Base-by-base conservation (phyloP, 495 filamentous ascomycete species). In the Margaritispora aquatica region DNA sequence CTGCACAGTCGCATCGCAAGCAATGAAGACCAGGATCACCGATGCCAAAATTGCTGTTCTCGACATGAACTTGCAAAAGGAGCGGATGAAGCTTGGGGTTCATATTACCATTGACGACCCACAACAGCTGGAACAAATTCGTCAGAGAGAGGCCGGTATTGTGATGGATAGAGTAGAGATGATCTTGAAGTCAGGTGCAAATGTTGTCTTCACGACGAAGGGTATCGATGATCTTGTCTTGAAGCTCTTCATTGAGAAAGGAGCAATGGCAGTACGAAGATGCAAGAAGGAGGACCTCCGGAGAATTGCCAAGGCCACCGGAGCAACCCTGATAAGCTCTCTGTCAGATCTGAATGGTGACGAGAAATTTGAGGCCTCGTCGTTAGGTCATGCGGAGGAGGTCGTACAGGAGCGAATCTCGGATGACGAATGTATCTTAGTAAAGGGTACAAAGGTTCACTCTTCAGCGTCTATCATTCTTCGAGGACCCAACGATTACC, bases 261-360 rank as follows among this genome's bases (percentile, higher is more conserved):
- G 92, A 56, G 92, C 92, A 56, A 97, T 99, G 89, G 94, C 88
- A 17, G 92, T 99, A 21, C 85, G 94, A 49, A 82, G 94, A 64
- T 97, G 93, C 75, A 99, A 99, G 80, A 99, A 99, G 81, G 94
- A 99, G 74, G 94, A 99, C 66, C 81, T 99, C 54, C 81, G 94
- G 66, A 85, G 94, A 55, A 97, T 99, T 71, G 93, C 95, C 26
- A 96, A 89, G 77, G 94, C 94, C 13, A 96, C 93, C 7, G 94
- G 94, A 48, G 95, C 95, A 15, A 96, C 92, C 20, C 81, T 99
- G 26, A 78, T 99, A 63, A 90, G 87, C 80, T 87, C 91, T 4
- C 81, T 99, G 20, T 96, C 94, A 11, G 96, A 99, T 69, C 75
- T 99, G 57, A 97, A 97, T 69, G 94, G 94, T 53, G 95, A 99